Evolutionary conservation across 495 filamentous ascomycete genomes (phyloP).

Genomic region (Schizothecium vesticola): DNA sequence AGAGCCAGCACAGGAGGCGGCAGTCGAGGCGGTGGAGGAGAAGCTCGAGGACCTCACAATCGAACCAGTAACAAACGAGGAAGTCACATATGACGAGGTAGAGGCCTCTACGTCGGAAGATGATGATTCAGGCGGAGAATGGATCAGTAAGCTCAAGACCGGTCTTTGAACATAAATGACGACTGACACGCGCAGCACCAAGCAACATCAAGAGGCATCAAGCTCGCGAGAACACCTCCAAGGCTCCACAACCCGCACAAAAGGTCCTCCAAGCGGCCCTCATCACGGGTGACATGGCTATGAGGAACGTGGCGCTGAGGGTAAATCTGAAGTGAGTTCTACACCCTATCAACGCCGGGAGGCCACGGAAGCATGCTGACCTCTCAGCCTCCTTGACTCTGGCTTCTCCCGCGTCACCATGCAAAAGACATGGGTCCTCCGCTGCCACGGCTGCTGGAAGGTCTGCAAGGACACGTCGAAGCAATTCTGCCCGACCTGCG

Average conservation of each 20-base stretch:
- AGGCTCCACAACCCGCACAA: conserved; percentile 42
- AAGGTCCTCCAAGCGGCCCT: conserved; percentile 74
- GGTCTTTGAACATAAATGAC: not conserved
- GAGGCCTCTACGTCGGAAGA: conserved; percentile 37
- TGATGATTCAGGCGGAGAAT: conserved; percentile 39
- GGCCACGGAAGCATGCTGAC: not conserved
- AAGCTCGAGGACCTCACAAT: conserved; percentile 15
- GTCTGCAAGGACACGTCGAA: conserved; percentile 78
- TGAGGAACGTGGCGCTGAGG: conserved; percentile 91
- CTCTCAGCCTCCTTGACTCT: conserved; percentile 62
- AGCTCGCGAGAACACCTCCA: conserved; percentile 53
- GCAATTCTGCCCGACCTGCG: conserved; percentile 92
- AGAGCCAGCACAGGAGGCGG: not conserved
- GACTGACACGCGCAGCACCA: conserved; percentile 43
- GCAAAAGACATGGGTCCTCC: conserved; percentile 79
- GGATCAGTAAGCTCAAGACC: conserved; percentile 60
- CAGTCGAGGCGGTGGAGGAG: conserved; percentile 11
- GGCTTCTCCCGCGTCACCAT: conserved; percentile 68
- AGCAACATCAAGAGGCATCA: conserved; percentile 83
- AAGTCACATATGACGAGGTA: conserved; percentile 55
- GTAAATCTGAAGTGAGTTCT: conserved; percentile 71
- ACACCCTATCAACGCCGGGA: not conserved
- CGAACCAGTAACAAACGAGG: conserved; percentile 23
- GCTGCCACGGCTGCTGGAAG: conserved; percentile 92
- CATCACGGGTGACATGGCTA: conserved; percentile 91